These are phyloP conservation scores for Endocladia muricata DNA, from an alignment of 31 red algal species.

Conservation along the genomic window DNA sequence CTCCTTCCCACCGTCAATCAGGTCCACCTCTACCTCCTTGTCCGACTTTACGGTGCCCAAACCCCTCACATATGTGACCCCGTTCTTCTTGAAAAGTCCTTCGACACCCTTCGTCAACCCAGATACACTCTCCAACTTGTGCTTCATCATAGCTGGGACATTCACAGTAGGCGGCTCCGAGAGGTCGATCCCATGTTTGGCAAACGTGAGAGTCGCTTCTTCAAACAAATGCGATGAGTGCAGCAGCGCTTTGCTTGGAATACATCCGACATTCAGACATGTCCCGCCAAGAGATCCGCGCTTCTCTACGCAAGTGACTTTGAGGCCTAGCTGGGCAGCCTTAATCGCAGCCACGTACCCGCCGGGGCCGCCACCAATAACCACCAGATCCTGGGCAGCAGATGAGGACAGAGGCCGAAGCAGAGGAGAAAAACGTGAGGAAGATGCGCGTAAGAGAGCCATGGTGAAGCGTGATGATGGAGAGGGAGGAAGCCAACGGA, in stretches of 20 bases:
- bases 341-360: conserved; percentile 99
- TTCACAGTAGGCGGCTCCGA: conserved; percentile 61
- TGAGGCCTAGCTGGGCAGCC: conserved; percentile 92
- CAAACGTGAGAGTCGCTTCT: conserved; percentile 74
- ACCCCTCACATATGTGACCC: conserved; percentile 85
- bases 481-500: too few species aligned
- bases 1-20: conserved; percentile 62
- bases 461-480: background rate
- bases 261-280: conserved; percentile 99
- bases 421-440: background rate
- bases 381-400: conserved; percentile 78
- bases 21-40: conserved; percentile 60
- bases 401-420: conserved; percentile 32
- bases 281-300: conserved; percentile 92
- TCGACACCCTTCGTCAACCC: conserved; percentile 93
- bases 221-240: conserved; percentile 95
- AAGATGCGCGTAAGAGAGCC: background rate
- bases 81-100: conserved; percentile 96
- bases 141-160: conserved; percentile 87
- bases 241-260: conserved; percentile 96
- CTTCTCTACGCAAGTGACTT: conserved; percentile 93
- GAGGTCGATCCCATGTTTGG: conserved; percentile 83
- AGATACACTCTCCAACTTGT: conserved; percentile 66
- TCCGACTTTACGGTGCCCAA: conserved; percentile 44
- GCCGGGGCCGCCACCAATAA: conserved; percentile 95